Evolutionary conservation across 176 grass and related monocot species (phyloP).

Genomic region (Eleusine indica): DNA sequence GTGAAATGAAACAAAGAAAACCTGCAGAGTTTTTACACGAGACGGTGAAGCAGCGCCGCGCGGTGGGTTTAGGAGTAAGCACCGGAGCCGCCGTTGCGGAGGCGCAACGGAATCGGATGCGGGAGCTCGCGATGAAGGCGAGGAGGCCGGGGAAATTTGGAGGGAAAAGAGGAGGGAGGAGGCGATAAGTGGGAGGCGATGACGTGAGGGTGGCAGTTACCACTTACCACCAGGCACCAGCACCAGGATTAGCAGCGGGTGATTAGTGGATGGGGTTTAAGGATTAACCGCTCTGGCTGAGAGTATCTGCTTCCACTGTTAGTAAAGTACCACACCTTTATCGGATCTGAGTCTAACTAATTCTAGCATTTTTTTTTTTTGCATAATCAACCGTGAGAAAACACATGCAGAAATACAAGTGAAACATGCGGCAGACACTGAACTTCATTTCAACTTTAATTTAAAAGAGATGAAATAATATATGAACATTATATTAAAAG

Average conservation of each 20-base stretch:
- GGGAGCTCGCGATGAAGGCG: slow-evolving; percentile 27
- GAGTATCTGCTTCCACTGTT: not conserved
- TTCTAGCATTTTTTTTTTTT: not conserved
- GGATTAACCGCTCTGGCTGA: not conserved
- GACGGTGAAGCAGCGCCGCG: not conserved
- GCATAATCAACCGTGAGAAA: not conserved
- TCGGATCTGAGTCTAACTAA: not conserved
- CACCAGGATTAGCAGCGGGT: slow-evolving; percentile 48
- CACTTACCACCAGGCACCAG: not conserved
- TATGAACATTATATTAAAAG: too few species aligned
- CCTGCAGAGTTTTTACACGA: not conserved
- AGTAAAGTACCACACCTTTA: slow-evolving; percentile 9
- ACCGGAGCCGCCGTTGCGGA: not conserved
- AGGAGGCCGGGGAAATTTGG: slow-evolving; percentile 41
- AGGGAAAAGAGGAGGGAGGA: slow-evolving; percentile 29
- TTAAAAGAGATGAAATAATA: too few species aligned
- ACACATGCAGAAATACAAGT: not conserved
- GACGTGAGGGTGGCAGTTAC: slow-evolving; percentile 40
- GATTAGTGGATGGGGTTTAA: slow-evolving; percentile 45
- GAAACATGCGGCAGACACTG: too few species aligned
- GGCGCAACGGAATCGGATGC: not conserved
- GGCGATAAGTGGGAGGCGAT: slow-evolving; percentile 29
- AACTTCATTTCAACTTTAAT: too few species aligned
- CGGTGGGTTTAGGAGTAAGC: slow-evolving; percentile 20
- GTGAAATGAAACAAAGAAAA: not conserved